Conservation (phyloP, 257 asterid species). For the Linaria vulgaris region DNA sequence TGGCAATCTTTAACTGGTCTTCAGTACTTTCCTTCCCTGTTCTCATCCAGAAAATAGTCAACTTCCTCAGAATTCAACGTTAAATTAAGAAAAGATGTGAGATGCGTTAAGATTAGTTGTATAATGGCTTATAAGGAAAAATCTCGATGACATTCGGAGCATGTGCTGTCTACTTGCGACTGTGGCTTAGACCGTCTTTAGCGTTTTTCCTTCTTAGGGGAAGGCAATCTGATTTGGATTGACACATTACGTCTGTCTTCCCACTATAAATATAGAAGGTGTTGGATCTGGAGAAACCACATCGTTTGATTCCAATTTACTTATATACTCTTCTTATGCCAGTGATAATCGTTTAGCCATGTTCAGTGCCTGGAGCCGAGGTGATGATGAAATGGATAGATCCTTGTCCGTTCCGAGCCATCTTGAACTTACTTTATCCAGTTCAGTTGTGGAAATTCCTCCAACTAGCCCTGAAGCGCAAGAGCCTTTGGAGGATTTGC, state of each 20-base stretch:
- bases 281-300: background rate
- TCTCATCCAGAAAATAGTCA: background rate
- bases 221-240: constrained; percentile 18
- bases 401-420: background rate
- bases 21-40: background rate
- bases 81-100: background rate
- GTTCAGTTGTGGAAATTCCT: too few species aligned
- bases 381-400: background rate
- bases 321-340: background rate
- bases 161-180: background rate
- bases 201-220: constrained; percentile 12
- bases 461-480: background rate
- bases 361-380: background rate
- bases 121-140: background rate
- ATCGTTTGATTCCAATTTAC: too few species aligned
- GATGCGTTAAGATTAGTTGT: constrained; percentile 7
- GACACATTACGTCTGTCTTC: background rate
- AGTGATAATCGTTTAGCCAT: background rate
- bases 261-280: background rate
- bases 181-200: constrained; percentile 11
- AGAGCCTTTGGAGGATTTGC: background rate
- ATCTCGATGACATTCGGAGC: constrained; percentile 1
- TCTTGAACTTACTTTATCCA: too few species aligned
- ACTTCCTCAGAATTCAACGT: background rate
- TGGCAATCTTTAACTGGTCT: constrained; percentile 1